A percentile compares a stretch with the other conserved stretches of the same genome.
Conservation (phyloP, 805 yeast species). For the Clavispora carvajalis region DNA sequence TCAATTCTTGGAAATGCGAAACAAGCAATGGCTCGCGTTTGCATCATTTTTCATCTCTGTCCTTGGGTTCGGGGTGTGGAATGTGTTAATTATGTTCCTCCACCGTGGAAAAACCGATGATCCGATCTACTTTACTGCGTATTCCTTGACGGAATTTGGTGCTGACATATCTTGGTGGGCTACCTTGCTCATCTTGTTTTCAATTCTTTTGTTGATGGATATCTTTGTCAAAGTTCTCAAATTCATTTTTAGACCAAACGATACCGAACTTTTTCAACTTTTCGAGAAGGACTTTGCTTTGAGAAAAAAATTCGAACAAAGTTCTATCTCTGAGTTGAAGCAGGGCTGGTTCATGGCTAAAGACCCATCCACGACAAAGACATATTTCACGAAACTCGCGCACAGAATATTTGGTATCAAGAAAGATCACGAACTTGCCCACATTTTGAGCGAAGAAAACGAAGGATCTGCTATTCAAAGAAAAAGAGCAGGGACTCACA, state of each 20-base stretch:
- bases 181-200: conserved; percentile 48
- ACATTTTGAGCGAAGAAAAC: conserved; percentile 10
- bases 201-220: conserved; percentile 64
- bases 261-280: conserved; percentile 72
- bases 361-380: conserved; percentile 32
- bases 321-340: conserved; percentile 64
- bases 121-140: conserved; percentile 63
- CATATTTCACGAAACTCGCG: conserved; percentile 7
- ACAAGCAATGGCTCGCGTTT: conserved; percentile 61
- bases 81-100: conserved; percentile 66
- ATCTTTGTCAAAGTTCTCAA: conserved; percentile 54
- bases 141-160: conserved; percentile 75
- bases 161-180: conserved; percentile 86
- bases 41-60: conserved; percentile 66
- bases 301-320: conserved; percentile 65
- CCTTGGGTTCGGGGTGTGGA: conserved; percentile 85
- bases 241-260: conserved; percentile 56
- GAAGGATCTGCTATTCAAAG: conserved; percentile 34
- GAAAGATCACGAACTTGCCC: conserved; percentile 9
- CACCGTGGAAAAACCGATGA: conserved; percentile 44
- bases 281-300: conserved; percentile 67
- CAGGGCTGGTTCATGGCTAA: conserved; percentile 73
- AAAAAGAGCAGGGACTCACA: conserved; percentile 45
- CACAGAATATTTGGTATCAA: conserved; percentile 20
- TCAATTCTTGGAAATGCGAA: conserved; percentile 76